Base-by-base conservation (phyloP, 805 yeast species). In the Saccharomycopsis guyanensis region DNA sequence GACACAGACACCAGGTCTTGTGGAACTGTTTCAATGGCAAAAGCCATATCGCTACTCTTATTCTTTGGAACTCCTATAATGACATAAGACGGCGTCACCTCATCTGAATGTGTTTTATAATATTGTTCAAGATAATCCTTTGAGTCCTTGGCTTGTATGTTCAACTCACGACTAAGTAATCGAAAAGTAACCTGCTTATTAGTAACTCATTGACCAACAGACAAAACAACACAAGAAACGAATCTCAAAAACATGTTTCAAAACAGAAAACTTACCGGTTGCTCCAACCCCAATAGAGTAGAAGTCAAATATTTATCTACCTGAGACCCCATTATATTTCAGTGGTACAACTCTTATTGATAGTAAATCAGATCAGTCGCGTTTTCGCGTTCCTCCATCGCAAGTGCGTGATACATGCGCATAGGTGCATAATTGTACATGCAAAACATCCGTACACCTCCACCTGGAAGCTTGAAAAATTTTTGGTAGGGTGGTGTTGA, bases 41-140 rank as follows among this genome's bases (percentile, higher is more conserved):
- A 41, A 22, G 13, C 29, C 20, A 36, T 15, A 31, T 29, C 32
- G 15, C 34, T 46, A 16, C 19, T 24, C 8, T 43, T 29, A 16
- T 51, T 57, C n/a, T 49, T 32, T 1, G 45, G 36, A 4, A 36
- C 49, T 0, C 80, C 80, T 1, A 65, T 57, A 12, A 71, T 65
- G 2, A 72, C 53, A 50, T 67, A 73, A 0, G 69, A 59, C 0
- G 75, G 75, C 3, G 60, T 55, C 5, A 74, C 45, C 34, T 62
- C 58, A 15, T 64, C 58, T 44, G 56, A 58, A 52, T 73, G 66
- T 29, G 61, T 53, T 4, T 54, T 51, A 52, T 66, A 70, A 55
- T 64, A 75, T 3, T 65, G 57, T 50, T 60, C 60, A 23, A 75
- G 61, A 4, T 66, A 45, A 20, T 45, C 52, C 53, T 73, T 75